Percentiles rank a stretch among this genome's conserved stretches.
Conservation (phyloP, 345 rosid species). For the Heritiera fomes region DNA sequence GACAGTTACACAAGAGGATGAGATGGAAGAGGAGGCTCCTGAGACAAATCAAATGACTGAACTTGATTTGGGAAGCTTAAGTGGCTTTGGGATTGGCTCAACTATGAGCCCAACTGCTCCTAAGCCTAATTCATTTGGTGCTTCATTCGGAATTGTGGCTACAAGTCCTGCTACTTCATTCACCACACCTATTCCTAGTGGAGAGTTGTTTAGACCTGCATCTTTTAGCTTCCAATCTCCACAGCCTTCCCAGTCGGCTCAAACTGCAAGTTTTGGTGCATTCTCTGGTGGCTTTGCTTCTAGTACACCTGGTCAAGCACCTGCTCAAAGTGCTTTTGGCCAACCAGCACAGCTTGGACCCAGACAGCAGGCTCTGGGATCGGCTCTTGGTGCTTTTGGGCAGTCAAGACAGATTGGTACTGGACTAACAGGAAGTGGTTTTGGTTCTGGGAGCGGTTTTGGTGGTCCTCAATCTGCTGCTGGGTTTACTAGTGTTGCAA, state of each 20-base stretch:
- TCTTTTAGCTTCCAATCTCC: constrained; percentile 76
- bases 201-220: constrained; percentile 88
- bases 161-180: constrained; percentile 49
- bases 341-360: constrained; percentile 76
- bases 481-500: constrained; percentile 56
- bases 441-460: constrained; percentile 56
- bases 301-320: constrained; percentile 49
- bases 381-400: constrained; percentile 95
- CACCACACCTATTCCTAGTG: constrained; percentile 61
- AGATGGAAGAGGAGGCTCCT: constrained; percentile 97
- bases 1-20: constrained; percentile 71
- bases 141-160: constrained; percentile 58
- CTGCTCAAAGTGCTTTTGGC: constrained; percentile 69
- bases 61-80: constrained; percentile 66
- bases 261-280: constrained; percentile 48
- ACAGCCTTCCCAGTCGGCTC: constrained; percentile 58
- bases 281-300: constrained; percentile 61
- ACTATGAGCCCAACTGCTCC: constrained; percentile 48
- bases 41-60: constrained; percentile 57
- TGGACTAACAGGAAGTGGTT: constrained; percentile 62
- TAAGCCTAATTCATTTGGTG: constrained; percentile 73
- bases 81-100: constrained; percentile 76
- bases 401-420: constrained; percentile 87
- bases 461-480: constrained; percentile 51
- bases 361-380: constrained; percentile 88